Evolutionary conservation across 2,329 filamentous ascomycete species (phyloP).

Genomic region (Verticillium tricorpus): DNA sequence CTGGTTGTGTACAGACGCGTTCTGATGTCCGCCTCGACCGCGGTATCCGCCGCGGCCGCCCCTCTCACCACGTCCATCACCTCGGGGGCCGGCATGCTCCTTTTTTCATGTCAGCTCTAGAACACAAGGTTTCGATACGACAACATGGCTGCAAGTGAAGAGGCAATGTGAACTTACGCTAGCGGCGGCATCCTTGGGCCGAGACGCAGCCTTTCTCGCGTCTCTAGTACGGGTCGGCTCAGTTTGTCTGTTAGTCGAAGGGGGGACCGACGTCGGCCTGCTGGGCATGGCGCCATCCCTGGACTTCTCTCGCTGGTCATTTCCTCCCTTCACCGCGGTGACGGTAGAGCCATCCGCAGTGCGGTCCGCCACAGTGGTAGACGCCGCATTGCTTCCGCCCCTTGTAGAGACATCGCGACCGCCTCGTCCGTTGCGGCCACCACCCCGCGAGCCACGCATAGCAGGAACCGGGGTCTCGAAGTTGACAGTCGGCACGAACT

Average conservation of each 20-base stretch:
- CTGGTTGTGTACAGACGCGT: constrained; percentile 26
- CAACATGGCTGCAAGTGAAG: not conserved
- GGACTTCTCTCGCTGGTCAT: constrained; percentile 27
- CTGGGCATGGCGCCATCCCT: constrained; percentile 30
- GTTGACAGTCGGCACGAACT: constrained; percentile 77
- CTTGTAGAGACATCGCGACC: constrained; percentile 29
- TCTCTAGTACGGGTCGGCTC: constrained; percentile 30
- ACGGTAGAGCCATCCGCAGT: constrained; percentile 19
- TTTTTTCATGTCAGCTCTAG: constrained; percentile 10
- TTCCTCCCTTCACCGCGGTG: constrained; percentile 22
- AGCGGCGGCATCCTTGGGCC: not conserved
- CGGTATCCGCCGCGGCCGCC: constrained; percentile 38
- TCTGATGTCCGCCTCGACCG: constrained; percentile 38
- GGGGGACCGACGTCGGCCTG: constrained; percentile 31
- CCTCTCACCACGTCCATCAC: constrained; percentile 34
- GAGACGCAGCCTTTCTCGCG: constrained; percentile 36
- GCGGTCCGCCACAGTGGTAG: constrained; percentile 30
- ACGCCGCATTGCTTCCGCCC: constrained; percentile 19
- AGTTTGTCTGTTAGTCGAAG: constrained; percentile 1
- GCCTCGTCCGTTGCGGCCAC: constrained; percentile 42
- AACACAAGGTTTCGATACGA: not conserved
- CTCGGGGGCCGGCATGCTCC: constrained; percentile 19
- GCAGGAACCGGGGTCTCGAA: constrained; percentile 78
- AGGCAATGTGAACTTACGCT: not conserved
- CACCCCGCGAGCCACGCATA: constrained; percentile 41